These are phyloP conservation scores for Psilocybe subaeruginosa DNA, from an alignment of 768 basidiomycete species.

Conservation along the genomic window DNA sequence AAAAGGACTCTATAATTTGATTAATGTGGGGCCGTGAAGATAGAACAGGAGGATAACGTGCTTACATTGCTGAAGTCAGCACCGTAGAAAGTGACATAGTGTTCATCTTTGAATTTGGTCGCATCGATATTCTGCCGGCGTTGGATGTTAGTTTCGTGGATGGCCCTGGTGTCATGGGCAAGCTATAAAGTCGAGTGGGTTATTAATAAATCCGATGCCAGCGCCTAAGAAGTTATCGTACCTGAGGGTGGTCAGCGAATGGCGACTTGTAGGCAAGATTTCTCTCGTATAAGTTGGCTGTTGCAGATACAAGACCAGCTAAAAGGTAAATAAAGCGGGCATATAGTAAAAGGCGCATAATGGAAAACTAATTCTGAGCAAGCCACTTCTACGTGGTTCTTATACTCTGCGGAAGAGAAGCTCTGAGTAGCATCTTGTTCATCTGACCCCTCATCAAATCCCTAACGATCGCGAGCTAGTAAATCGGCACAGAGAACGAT, in stretches of 20 bases:
- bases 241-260: slow-evolving; percentile 36
- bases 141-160: slow-evolving; percentile 39
- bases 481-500: neutral
- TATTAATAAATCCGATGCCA: neutral
- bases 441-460: slow-evolving; percentile 3
- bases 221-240: slow-evolving; percentile 9
- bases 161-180: slow-evolving; percentile 35
- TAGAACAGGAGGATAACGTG: neutral
- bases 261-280: slow-evolving; percentile 47
- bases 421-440: neutral
- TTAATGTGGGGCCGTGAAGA: neutral
- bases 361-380: neutral
- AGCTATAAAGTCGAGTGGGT: slow-evolving; percentile 29
- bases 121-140: slow-evolving; percentile 40
- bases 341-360: neutral
- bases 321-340: neutral
- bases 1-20: slow-evolving; percentile 37
- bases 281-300: slow-evolving; percentile 30
- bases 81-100: slow-evolving; percentile 53
- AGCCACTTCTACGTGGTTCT: neutral
- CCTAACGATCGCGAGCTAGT: neutral
- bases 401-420: neutral
- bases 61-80: slow-evolving; percentile 51
- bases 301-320: neutral
- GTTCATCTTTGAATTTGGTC: slow-evolving; percentile 45